Evolutionary conservation across 2,329 filamentous ascomycete species (phyloP), one percentile per base, ranked within the genome.

Genomic region (Huntiella abstrusa): DNA sequence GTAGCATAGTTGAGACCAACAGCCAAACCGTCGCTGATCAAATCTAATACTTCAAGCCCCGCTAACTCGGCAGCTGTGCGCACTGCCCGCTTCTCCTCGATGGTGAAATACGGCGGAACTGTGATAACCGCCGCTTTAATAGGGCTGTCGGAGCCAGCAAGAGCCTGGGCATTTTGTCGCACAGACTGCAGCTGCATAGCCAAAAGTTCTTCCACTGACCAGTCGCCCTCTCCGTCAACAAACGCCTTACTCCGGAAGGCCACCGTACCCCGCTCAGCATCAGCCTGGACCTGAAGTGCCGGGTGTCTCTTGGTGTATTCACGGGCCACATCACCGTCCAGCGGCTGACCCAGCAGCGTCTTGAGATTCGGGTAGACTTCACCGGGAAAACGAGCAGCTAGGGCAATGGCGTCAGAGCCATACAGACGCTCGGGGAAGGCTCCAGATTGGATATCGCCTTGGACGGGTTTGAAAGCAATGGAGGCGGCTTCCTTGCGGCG

Each of bases 281-380:
- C 67, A 17, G 38, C 48, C 13, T 43, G 35, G 5, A 69, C 60
- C 56, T 77, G 73, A 53, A 96, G 65, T 33, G 78, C 81, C 12
- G 91, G 91, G 63, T 92, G 85, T 43, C 84, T 71, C 46, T 69
- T 66, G 50, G 70, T 72, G 61, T 93, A 98, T 51, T 78, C 73
- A 53, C 74, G 65, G 16, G 84, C 75, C 38, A 74, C 63, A 10
- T 74, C 65, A 53, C 73, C 70, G 51, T 72, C 70, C 48, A 71
- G 64, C 10, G 71, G 65, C 12, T 93, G 68, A 34, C 88, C 91
- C n/a, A 98, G 68, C 32, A 98, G 73, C 38, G 79, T 71, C 68
- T 96, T 98, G 55, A 98, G 66, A 61, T 96, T 96, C 46, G 83
- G 81, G 65, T 92, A 98, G 54, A 95, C 85, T 59, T 98, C 88